Evolutionary conservation across 345 rosid genomes (phyloP), one percentile per base, ranked within the genome.

Genomic region (Salix brachista): DNA sequence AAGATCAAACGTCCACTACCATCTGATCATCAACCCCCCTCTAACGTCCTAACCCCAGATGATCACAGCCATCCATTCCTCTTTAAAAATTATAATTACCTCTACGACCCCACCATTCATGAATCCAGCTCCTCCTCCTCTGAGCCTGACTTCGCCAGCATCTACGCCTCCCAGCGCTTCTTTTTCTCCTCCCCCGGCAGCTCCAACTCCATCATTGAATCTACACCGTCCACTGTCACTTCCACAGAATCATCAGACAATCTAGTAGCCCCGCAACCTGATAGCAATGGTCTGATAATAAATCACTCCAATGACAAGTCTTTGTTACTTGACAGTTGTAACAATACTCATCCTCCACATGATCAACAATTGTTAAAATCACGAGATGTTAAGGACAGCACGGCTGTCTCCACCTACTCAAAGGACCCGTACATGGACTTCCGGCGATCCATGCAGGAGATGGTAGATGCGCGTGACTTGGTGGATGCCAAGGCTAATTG

Each of bases 371-470:
- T 75, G 0, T 25, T 67, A 65, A 54, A 14, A 25, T 68, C 78
- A 21, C 65, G 83, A 0, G 26, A 75, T 0, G 79, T 83, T 23
- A 78, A 78, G 77, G 87, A 79, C 68, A 84, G 90, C 46, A 86
- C 88, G 28, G 97, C 92, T 17, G 87, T 91, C 46, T 78, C 89
- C 32, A 90, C 92, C 0, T 81, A 87, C 83, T 93, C 99, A 41
- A 94, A 94, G 48, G 94, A 96, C 82, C 99, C 99, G 1, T 87
- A 85, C 83, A 77, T 83, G 71, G 98, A 93, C 78, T 93, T 96
- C 89, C 77, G 98, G 78, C 80, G 77, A 82, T 96, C 99, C 78
- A 96, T 96, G 99, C 89, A 91, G 72, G 99, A 96, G 87, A 96
- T 96, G 99, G 91, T 92, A 79, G 94, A 93, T 78, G 98, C 97